Percentiles rank a stretch among this genome's conserved stretches.
These are phyloP conservation scores for Fusarium sp. DNA, from an alignment of 2,329 filamentous ascomycete genomes.

Conservation along the genomic window DNA sequence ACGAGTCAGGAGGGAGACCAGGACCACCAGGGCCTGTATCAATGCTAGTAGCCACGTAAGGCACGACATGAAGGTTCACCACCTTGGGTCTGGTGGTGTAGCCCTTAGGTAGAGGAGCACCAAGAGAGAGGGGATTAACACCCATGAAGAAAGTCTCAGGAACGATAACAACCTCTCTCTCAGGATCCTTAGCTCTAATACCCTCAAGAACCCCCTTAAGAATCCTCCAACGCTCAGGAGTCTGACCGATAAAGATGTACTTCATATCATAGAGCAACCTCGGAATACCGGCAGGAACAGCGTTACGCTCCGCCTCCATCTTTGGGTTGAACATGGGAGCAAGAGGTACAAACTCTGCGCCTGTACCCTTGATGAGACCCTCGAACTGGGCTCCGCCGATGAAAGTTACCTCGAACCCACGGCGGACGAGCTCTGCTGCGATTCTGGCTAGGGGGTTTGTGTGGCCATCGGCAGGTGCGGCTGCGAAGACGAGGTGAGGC, in stretches of 20 bases:
- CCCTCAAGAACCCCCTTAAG: slow-evolving; percentile 49
- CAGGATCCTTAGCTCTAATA: slow-evolving; percentile 45
- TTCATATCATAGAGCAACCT: slow-evolving; percentile 47
- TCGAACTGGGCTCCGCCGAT: slow-evolving; percentile 51
- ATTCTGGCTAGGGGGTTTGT: slow-evolving; percentile 46
- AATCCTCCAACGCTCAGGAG: slow-evolving; percentile 46
- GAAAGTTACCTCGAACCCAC: slow-evolving; percentile 55
- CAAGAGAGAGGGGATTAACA: slow-evolving; percentile 49
- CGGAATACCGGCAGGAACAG: slow-evolving; percentile 34
- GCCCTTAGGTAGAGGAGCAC: slow-evolving; percentile 50
- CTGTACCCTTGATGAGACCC: slow-evolving; percentile 47
- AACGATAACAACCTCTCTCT: slow-evolving; percentile 53
- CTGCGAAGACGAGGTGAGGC: slow-evolving; percentile 45
- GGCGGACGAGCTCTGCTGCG: slow-evolving; percentile 48
- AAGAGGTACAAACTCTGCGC: slow-evolving; percentile 48
- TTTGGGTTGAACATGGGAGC: slow-evolving; percentile 23
- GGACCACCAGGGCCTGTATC: slow-evolving; percentile 52
- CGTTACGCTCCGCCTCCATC: slow-evolving; percentile 27
- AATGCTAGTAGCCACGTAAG: slow-evolving; percentile 49
- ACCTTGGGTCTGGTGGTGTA: slow-evolving; percentile 48
- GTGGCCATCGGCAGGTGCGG: slow-evolving; percentile 46
- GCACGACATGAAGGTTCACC: slow-evolving; percentile 52
- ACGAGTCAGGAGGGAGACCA: slow-evolving; percentile 50
- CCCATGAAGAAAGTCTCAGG: slow-evolving; percentile 53
- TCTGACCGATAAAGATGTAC: slow-evolving; percentile 38